Evolutionary conservation across 129 eudicot genomes (phyloP), one percentile per base, ranked within the genome.

Genomic region (Saposhnikovia divaricata): DNA sequence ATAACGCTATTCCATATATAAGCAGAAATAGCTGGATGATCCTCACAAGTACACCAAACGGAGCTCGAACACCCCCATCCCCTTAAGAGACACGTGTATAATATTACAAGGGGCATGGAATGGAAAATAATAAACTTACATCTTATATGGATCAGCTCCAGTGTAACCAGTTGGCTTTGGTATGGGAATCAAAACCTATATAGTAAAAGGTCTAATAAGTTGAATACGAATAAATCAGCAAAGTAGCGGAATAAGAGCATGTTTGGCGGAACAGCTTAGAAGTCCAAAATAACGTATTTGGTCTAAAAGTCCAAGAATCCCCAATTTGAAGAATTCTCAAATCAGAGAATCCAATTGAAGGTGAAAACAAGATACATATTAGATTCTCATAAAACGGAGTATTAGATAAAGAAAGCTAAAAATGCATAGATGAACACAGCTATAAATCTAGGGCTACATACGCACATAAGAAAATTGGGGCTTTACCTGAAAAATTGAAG

Each of bases 61-160:
- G 12, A 57, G 66, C 18, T 8, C 16, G 3, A 11, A 28, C 72
- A 11, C 19, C 16, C 39, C 37, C 12, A 28, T 4, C 40, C 72
- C 40, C 7, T 14, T 9, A 63, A 5, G 4, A 27, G 1, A 63
- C 39, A 27, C 34, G 28, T n/a, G 39, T 25, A 31, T 21, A 65
- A 65, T n/a, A 65, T 10, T 12, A 31, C 40, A 66, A 66, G 89
- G 9, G 96, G 89, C 9, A 80, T n/a, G 59, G 31, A 80, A 61
- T 39, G 66, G 5, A 82, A 77, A 69, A 71, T 61, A 11, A 21
- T 43, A 71, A 40, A 25, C 96, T 85, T 85, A 92, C 99, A 96
- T 84, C 91, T 84, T 21, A 77, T 92, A 96, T 4, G 99, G 99
- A 89, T 96, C 99, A 84, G 99, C 96, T 59, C 95, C 96, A 50